phyloP scores from a whole-genome alignment of 1,284 basidiomycete species.

The Anthracocystis panici-leucophaei region DNA sequence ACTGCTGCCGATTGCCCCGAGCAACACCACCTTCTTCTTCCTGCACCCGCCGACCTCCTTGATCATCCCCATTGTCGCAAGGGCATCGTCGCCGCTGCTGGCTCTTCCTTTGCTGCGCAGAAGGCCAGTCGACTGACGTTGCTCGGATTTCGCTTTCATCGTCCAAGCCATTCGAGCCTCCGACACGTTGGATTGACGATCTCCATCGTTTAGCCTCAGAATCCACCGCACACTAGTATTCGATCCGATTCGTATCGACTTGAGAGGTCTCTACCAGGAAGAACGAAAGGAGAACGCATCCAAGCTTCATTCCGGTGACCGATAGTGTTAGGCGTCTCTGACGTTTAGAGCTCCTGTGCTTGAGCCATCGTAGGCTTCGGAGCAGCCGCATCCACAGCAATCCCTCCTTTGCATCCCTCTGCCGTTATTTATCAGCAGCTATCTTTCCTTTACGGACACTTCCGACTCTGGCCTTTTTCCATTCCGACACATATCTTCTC shows the following conservation, averaged over 20 bases:
- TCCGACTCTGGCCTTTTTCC: neutral
- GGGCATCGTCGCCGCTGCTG: neutral
- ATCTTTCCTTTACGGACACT: slow-evolving; percentile 4
- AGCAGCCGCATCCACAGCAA: slow-evolving; percentile 3
- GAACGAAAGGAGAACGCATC: neutral
- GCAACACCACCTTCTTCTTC: neutral
- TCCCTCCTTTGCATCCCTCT: neutral
- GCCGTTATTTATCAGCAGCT: neutral
- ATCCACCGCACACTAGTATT: no score
- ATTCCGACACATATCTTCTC: slow-evolving; percentile 2
- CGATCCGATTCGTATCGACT: no score
- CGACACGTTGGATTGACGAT: no score
- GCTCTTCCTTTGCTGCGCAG: neutral
- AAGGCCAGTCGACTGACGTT: neutral
- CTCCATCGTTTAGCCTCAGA: no score
- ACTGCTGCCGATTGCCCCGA: neutral
- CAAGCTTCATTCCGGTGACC: neutral
- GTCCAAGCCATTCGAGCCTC: no score
- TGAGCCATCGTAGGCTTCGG: neutral
- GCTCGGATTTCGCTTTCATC: no score
- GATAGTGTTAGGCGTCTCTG: neutral
- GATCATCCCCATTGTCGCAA: neutral
- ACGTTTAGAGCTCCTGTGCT: neutral
- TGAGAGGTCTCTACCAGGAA: neutral
- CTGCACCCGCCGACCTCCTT: neutral